Base-by-base conservation (phyloP, 352 stramenopile genomes). In the Pythium insidiosum region DNA sequence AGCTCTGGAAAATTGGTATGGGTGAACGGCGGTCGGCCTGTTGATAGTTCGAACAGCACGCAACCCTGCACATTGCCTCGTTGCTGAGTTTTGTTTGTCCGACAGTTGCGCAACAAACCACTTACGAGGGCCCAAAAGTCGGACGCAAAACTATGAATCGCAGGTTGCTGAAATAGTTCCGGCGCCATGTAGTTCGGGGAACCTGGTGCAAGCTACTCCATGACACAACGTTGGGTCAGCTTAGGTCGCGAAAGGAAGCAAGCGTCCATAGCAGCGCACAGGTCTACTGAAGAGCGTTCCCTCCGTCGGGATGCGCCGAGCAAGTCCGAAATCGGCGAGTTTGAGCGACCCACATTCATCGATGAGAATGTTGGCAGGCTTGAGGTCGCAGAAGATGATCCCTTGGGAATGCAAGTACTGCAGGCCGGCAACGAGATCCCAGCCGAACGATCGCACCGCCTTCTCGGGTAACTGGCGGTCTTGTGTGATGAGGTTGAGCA, bases 321-420 rank as follows among this genome's bases (percentile, higher is more conserved):
- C 80, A 2, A 96, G 64, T 9, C 83, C 86, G 67, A 97, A 97
- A 46, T 96, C 89, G 9, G 79, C 69, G 12, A 97, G 59, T 76
- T 93, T 97, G 2, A 96, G 61, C 18, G 92, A 93, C 7, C 90
- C 90, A 43, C 88, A 95, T 45, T 97, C 88, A 47, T 97, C 89
- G 31, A 97, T 86, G 15, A 97, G 68, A 10, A 97, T 63, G 46
- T 95, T 97, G 28, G 77, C 73, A 22, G 88, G 88, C 43, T 95
- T 94, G 36, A 97, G 53, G 54, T 97, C 88, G 48, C 88, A 94
- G 61, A 89, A 95, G 25, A 97, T 56, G 47, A 95, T 81, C 30
- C 87, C 71, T 23, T 90, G 85, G 6, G 62, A 54, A 59, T 97
- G 90, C 19, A 97, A 50, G 49, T 96, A 95, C 45, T 95, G 83